A percentile compares a stretch with the other conserved stretches of the same genome.
Evolutionary conservation across 2,329 filamentous ascomycete species (phyloP).

Genomic region (Nakataea oryzae): DNA sequence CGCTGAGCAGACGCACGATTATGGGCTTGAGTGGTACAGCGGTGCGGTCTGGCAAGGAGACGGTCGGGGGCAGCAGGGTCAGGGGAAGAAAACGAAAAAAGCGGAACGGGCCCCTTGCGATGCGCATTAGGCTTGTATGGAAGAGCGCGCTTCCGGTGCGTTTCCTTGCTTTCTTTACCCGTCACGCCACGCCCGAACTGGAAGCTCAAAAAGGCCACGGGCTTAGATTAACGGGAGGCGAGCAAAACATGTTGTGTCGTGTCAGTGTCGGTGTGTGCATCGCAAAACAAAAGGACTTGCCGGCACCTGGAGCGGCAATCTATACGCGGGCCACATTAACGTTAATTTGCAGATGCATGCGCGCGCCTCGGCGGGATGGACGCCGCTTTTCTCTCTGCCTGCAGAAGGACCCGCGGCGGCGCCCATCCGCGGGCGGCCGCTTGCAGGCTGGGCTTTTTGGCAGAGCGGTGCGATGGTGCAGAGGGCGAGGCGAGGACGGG

Average conservation of each 20-base stretch:
- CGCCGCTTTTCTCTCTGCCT: background rate
- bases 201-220: background rate
- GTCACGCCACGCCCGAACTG: background rate
- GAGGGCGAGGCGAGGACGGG: too few relatives aligned
- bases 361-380: background rate
- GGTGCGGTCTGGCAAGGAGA: too few relatives aligned
- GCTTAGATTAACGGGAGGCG: too few relatives aligned
- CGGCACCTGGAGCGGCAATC: background rate
- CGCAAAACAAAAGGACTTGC: background rate
- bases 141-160: background rate
- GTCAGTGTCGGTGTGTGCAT: too few relatives aligned
- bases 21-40: too few relatives aligned
- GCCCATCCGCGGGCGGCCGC: background rate
- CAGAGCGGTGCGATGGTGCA: too few relatives aligned
- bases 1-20: too few relatives aligned
- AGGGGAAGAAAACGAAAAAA: background rate
- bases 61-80: background rate
- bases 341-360: background rate
- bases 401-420: conserved; percentile 12
- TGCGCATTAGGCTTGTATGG: background rate
- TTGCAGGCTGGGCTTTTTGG: too few relatives aligned
- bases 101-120: background rate
- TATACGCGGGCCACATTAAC: background rate
- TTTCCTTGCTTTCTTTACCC: background rate
- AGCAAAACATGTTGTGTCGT: too few relatives aligned